Base-by-base conservation (phyloP, 1,284 basidiomycete species). In the Trametes versicolor region DNA sequence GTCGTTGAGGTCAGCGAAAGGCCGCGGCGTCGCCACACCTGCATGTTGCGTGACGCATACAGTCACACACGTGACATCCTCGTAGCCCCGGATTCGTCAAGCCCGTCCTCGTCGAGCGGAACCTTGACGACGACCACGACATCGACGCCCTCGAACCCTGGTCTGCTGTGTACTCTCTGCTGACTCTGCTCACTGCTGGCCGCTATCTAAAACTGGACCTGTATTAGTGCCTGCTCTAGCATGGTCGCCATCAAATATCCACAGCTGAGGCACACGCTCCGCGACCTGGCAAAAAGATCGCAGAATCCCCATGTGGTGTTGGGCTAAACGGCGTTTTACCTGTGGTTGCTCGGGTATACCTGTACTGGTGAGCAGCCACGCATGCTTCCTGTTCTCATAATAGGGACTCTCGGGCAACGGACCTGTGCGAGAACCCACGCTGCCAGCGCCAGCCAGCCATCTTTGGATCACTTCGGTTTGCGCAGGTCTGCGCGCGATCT, bases 401-500 rank as follows among this genome's bases (percentile, higher is more conserved):
- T 29, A 43, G 57, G 56, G 53, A 45, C 39, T 47, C 58, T 58
- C 58, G 58, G 45, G 41, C 51, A 59, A 56, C 32, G 47, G 60
- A 58, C 49, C 59, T 47, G 62, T 55, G 59, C 56, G 25, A 23
- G 32, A 17, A 51, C 62, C 56, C 59, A 61, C 65, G 62, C 58
- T 67, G 62, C 58, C 62, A 67, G 37, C 36, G n/a, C 27, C 37
- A 23, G 10, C 37, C 37, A 37, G 37, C 58, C 49, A 60, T 43
- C 39, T 53, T 60, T 51, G 58, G 58, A 51, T 51, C 48, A 58
- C 34, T 23, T 12, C 45, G 7, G 10, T 17, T 37, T 29, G 37
- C 37, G 57, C 48, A 43, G 7, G 10, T 17, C 49, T 29, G 37
- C 37, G 57, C 48, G 55, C 55, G 25, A 49, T 58, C 57, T 36